Evolutionary conservation across 257 asterid species (phyloP).

Genomic region (Solanum lignicaule): DNA sequence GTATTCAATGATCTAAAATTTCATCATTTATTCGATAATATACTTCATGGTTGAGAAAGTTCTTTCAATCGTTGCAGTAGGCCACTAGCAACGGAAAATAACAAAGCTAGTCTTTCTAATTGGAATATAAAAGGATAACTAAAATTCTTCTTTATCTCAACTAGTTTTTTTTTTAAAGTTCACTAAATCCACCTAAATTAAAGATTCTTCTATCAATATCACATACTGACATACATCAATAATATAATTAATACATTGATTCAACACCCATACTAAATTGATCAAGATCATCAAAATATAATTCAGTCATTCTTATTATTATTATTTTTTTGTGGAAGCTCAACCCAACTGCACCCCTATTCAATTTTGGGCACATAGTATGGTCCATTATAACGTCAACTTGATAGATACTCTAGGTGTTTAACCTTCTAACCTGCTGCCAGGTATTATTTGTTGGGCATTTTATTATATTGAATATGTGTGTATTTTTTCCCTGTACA

Average conservation of each 20-base stretch:
- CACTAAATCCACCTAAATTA: not conserved
- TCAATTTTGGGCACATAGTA: not conserved
- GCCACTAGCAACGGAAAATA: not conserved
- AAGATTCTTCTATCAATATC: not conserved
- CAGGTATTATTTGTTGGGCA: not conserved
- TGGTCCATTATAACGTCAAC: not conserved
- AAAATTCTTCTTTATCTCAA: not conserved
- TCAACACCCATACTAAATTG: not conserved
- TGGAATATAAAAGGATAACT: not conserved
- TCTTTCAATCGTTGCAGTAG: not conserved
- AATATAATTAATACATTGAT: not conserved
- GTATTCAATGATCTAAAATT: not conserved
- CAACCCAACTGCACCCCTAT: not conserved
- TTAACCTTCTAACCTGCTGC: not conserved
- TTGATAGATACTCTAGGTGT: not conserved
- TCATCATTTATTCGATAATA: not conserved
- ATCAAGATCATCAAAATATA: not conserved
- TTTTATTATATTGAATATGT: not conserved
- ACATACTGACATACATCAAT: too few relatives aligned
- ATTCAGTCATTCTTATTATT: not conserved
- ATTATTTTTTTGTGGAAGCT: not conserved
- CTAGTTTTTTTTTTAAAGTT: too few relatives aligned
- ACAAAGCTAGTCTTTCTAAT: not conserved
- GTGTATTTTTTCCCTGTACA: not conserved
- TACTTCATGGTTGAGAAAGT: not conserved